Conservation (phyloP, 106 monocot species). For the Platanthera guangdongensis region DNA sequence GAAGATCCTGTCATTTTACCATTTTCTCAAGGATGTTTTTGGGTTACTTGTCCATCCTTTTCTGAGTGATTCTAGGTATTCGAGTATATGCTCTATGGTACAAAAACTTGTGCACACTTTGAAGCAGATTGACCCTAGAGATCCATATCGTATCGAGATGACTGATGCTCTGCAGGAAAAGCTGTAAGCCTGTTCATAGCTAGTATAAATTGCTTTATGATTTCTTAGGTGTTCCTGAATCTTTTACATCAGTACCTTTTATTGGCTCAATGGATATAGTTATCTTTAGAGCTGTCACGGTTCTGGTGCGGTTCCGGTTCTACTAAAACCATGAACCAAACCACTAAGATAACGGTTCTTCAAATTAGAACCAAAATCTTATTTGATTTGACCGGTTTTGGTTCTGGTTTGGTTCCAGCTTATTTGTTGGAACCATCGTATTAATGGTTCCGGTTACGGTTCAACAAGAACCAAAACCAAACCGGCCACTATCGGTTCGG, state of each 20-base stretch:
- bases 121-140: conserved; percentile 84
- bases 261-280: not conserved
- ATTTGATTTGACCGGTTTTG: too few species aligned
- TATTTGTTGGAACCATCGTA: too few species aligned
- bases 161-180: conserved; percentile 70
- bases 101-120: conserved; percentile 70
- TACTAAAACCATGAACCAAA: too few species aligned
- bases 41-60: not conserved
- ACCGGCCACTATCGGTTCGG: too few species aligned
- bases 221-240: not conserved
- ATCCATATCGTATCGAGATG: conserved; percentile 80
- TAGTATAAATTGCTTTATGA: not conserved
- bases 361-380: too few species aligned
- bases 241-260: not conserved
- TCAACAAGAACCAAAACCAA: too few species aligned
- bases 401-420: too few species aligned
- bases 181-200: conserved; percentile 37
- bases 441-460: too few species aligned
- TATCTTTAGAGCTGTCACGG: too few species aligned
- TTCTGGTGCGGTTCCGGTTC: too few species aligned
- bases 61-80: conserved; percentile 42
- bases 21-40: not conserved
- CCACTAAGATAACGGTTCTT: too few species aligned
- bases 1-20: not conserved
- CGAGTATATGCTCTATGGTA: conserved; percentile 62